phyloP scores from a whole-genome alignment of 306 rosid genomes.

The Medicago arabica region DNA sequence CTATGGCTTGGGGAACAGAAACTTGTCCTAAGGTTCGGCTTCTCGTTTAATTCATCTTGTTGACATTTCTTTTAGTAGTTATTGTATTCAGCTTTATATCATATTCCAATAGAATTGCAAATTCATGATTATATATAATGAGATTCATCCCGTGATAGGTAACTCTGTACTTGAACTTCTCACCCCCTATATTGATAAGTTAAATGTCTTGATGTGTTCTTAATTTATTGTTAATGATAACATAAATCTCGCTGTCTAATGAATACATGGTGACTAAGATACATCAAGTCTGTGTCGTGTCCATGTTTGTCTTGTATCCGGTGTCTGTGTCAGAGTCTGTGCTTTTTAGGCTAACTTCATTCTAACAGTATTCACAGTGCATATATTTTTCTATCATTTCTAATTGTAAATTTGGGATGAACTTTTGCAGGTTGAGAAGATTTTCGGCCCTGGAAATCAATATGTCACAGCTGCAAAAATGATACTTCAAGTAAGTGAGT shows the following conservation, averaged over 20 bases:
- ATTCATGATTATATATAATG: conserved; percentile 15
- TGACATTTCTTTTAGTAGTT: conserved; percentile 11
- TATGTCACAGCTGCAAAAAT: conserved; percentile 99
- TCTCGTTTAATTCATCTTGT: conserved; percentile 27
- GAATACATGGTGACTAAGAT: conserved; percentile 18
- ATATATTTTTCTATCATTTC: background rate
- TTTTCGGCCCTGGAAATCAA: conserved; percentile 97
- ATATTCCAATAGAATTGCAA: too few relatives aligned
- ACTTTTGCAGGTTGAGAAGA: conserved; percentile 76
- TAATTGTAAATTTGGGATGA: conserved; percentile 35
- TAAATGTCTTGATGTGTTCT: conserved; percentile 16
- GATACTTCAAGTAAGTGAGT: conserved; percentile 82
- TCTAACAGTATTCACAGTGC: too few relatives aligned
- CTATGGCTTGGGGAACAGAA: conserved; percentile 99
- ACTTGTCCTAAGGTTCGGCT: conserved; percentile 89
- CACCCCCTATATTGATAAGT: conserved; percentile 1
- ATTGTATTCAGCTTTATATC: background rate
- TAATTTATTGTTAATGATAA: conserved; percentile 18
- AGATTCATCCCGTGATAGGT: conserved; percentile 9
- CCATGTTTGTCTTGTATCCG: background rate
- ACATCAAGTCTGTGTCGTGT: background rate
- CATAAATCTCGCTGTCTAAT: background rate
- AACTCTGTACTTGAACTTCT: conserved; percentile 15
- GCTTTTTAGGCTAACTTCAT: background rate
- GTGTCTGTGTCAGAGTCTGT: background rate